Evolutionary conservation across 2,329 filamentous ascomycete genomes (phyloP), one percentile per base, ranked within the genome.

Genomic region (Aspergillus terreus): DNA sequence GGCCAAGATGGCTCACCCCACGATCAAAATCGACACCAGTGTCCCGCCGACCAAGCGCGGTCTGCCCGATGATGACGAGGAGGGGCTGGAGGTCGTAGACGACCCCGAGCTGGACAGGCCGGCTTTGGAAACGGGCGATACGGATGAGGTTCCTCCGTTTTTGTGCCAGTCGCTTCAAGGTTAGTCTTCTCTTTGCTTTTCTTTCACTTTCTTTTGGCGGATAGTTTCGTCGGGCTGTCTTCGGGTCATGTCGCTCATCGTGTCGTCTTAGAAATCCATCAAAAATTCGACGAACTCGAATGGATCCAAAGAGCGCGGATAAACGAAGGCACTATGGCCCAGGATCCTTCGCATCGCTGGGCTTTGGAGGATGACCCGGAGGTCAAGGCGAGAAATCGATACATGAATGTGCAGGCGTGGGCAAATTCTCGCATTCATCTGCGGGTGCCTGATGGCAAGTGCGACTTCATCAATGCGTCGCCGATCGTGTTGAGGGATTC

Each of bases 341-440:
- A 74, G 42, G 74, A 79, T 45, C 71, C 78, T 19, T 67, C 71
- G 11, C 80, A 81, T 47, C 76, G 76, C 56, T 87, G 79, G 77
- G 78, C 83, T 3, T 78, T 85, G 49, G 78, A 87, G 46, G 73
- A 72, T 25, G 78, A 79, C 21, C 75, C 81, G 7, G 78, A 82
- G 44, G 75, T 83, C 56, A 78, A 77, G 53, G 69, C 73, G 33
- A 81, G 92, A 59, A 95, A 97, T 71, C 85, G 94, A 50, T 99
- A 97, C 72, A 70, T 79, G 49, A 96, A 97, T 66, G 90, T 99
- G 57, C 87, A 92, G 66, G 90, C 92, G 0, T 99, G 89, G 84
- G 85, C 87, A 55, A 85, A 88, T 66, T 95, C 95, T 65, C 85
- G 94, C 35, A 80, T 99, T 50, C 86, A 83, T 67, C 81, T 99